Conservation (phyloP, 2,329 filamentous ascomycete genomes). For the Arthrobotrys conoides region DNA sequence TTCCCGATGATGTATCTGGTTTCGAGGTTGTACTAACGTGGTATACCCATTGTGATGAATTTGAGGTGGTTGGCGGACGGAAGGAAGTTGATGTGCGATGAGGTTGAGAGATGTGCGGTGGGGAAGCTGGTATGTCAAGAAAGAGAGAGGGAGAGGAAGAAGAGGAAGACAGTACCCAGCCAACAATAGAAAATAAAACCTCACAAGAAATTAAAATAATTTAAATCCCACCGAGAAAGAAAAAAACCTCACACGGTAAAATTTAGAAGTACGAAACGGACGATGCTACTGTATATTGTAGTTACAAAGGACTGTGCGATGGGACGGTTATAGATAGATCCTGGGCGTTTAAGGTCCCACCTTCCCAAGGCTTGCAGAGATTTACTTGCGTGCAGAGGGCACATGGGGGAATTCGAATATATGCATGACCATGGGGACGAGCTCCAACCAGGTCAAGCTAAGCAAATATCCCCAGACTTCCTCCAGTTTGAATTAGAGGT, state of each 20-base stretch:
- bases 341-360: slow-evolving; percentile 23
- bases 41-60: slow-evolving; percentile 53
- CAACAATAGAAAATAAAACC: slow-evolving; percentile 4
- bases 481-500: neutral
- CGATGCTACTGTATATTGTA: neutral
- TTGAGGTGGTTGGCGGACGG: slow-evolving; percentile 1
- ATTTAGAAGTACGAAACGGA: slow-evolving; percentile 3
- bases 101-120: slow-evolving; percentile 24
- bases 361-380: slow-evolving; percentile 54
- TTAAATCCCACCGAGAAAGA: neutral
- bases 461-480: slow-evolving; percentile 2
- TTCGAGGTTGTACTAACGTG: slow-evolving; percentile 38
- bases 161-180: no score
- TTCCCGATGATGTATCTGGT: neutral
- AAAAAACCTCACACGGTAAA: slow-evolving; percentile 3
- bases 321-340: slow-evolving; percentile 30
- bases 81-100: slow-evolving; percentile 30
- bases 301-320: slow-evolving; percentile 8
- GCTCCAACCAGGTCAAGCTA: slow-evolving; percentile 44
- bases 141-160: neutral
- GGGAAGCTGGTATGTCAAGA: slow-evolving; percentile 12
- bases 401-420: slow-evolving; percentile 8
- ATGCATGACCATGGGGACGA: slow-evolving; percentile 33
- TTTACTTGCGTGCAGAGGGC: slow-evolving; percentile 34
- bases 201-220: neutral